Evolutionary conservation across 345 rosid species (phyloP).

Genomic region (Cardiospermum halicacabum): DNA sequence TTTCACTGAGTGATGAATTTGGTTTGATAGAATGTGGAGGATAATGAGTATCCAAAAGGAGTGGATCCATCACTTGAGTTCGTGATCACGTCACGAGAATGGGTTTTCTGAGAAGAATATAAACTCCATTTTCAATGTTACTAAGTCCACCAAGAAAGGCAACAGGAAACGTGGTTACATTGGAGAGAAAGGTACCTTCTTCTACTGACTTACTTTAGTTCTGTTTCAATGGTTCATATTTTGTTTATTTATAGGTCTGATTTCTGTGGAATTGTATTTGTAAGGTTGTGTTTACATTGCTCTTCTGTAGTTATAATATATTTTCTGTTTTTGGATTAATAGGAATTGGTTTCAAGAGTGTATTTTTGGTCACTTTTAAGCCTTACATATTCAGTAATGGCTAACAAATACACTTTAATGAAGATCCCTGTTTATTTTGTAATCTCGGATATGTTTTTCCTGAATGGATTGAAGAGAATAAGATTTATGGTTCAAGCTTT

Average conservation of each 20-base stretch:
- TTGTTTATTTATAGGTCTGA: too few relatives aligned
- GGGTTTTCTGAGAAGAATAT: conserved; percentile 58
- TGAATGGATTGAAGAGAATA: conserved; percentile 63
- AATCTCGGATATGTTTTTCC: conserved; percentile 68
- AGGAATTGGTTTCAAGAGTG: conserved; percentile 77
- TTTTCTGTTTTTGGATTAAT: conserved; percentile 1
- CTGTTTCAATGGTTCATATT: background rate
- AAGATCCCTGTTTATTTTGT: conserved; percentile 57
- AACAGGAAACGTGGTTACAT: conserved; percentile 56
- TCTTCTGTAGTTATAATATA: too few relatives aligned
- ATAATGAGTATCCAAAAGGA: conserved; percentile 56
- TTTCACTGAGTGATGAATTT: background rate
- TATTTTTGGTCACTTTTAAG: conserved; percentile 45
- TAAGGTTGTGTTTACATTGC: too few relatives aligned
- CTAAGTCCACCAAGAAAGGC: conserved; percentile 67
- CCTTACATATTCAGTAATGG: conserved; percentile 67
- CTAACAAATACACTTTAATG: conserved; percentile 56
- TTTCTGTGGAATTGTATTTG: too few relatives aligned
- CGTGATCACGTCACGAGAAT: conserved; percentile 60
- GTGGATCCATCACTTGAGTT: conserved; percentile 73
- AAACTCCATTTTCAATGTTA: conserved; percentile 63
- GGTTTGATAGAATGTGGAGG: conserved; percentile 57
- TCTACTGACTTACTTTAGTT: background rate
- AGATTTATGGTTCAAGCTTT: conserved; percentile 48
- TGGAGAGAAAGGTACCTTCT: conserved; percentile 70